A percentile compares a stretch with the other conserved stretches of the same genome.
Evolutionary conservation across 768 basidiomycete species (phyloP).

Genomic region (Rhizopogon vulgaris): DNA sequence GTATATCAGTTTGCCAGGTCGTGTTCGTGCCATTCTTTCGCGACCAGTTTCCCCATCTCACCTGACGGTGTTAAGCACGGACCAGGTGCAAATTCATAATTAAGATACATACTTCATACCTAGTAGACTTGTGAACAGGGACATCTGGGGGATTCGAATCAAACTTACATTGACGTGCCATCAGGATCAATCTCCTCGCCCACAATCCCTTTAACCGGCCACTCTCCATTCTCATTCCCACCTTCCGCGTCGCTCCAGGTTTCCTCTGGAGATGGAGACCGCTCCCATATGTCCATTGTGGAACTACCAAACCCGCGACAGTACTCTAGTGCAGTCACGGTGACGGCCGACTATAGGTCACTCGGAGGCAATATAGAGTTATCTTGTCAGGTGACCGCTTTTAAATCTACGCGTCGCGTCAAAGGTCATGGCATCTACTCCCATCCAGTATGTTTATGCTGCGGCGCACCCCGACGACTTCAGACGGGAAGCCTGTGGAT

Average conservation of each 20-base stretch:
- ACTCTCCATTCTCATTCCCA: constrained; percentile 23
- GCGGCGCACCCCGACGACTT: constrained; percentile 59
- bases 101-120: constrained; percentile 24
- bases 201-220: constrained; percentile 23
- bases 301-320: background rate
- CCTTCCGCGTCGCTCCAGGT: constrained; percentile 27
- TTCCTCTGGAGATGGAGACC: constrained; percentile 24
- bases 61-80: constrained; percentile 26
- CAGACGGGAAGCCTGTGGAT: constrained; percentile 63
- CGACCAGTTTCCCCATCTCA: constrained; percentile 47
- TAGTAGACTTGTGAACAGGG: constrained; percentile 10
- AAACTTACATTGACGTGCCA: constrained; percentile 19
- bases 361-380: background rate
- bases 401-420: constrained; percentile 6
- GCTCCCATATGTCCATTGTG: constrained; percentile 16
- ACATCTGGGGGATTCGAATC: background rate
- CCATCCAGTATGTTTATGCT: constrained; percentile 44
- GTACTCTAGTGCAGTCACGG: no score
- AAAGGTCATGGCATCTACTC: no score
- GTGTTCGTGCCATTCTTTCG: constrained; percentile 47
- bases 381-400: constrained; percentile 18
- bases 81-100: background rate
- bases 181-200: constrained; percentile 27
- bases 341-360: no score
- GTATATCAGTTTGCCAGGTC: constrained; percentile 39